phyloP scores from a whole-genome alignment of 2,329 filamentous ascomycete genomes.

The Iodosphaeria phyllophila region DNA sequence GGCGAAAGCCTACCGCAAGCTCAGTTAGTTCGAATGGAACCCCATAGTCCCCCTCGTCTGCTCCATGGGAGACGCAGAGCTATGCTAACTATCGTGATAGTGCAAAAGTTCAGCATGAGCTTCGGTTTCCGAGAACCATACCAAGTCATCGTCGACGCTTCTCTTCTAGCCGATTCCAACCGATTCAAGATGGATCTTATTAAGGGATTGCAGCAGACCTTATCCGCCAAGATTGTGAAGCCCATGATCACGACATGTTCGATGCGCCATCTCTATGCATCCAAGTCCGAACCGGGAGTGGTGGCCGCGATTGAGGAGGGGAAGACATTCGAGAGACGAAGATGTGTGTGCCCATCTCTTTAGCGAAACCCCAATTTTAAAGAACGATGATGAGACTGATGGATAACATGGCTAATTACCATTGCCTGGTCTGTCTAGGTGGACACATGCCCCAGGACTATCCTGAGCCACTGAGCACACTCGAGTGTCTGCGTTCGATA shows the following conservation, averaged over 20 bases:
- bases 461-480: conserved; percentile 47
- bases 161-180: conserved; percentile 65
- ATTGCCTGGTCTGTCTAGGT: no score
- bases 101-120: conserved; percentile 71
- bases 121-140: conserved; percentile 91
- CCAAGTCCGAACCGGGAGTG: conserved; percentile 32
- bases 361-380: no score
- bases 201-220: conserved; percentile 56
- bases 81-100: no score
- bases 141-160: conserved; percentile 76
- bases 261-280: conserved; percentile 59
- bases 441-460: conserved; percentile 58
- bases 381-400: no score
- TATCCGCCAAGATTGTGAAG: conserved; percentile 64
- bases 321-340: conserved; percentile 55
- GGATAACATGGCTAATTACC: no score
- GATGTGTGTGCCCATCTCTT: no score
- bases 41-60: no score
- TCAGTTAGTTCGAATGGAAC: no score
- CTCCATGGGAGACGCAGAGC: no score
- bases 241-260: conserved; percentile 71
- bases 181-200: conserved; percentile 83
- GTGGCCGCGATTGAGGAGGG: conserved; percentile 51
- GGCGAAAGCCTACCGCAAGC: conserved; percentile 44
- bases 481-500: conserved; percentile 55